Conservation (phyloP, 202 grass and related monocot genomes). For the Saccharum hybrid region DNA sequence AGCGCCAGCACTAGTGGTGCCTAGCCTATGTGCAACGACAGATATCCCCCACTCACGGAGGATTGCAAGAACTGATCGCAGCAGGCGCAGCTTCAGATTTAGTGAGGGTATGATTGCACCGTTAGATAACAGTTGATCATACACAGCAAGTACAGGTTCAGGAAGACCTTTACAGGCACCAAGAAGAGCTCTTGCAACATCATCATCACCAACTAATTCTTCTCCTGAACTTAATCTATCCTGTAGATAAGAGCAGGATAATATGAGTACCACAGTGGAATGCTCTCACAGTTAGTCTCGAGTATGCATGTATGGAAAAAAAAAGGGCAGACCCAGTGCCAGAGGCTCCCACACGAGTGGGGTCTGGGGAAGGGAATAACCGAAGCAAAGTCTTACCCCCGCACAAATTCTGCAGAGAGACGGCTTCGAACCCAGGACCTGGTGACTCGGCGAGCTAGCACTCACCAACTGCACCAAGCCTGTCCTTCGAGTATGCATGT, state of each 20-base stretch:
- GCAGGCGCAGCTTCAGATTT: slow-evolving; percentile 79
- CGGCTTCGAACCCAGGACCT: no score
- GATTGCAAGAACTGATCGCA: slow-evolving; percentile 81
- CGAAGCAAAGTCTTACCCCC: no score
- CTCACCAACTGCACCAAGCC: no score
- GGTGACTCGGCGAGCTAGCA: no score
- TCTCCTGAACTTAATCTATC: slow-evolving; percentile 79
- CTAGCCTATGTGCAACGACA: slow-evolving; percentile 63
- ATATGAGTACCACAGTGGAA: slow-evolving; percentile 15
- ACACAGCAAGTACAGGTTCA: slow-evolving; percentile 77
- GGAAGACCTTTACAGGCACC: slow-evolving; percentile 72
- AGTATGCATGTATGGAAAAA: no score
- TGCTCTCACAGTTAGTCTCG: neutral
- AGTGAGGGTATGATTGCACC: slow-evolving; percentile 76
- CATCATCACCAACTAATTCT: slow-evolving; percentile 86
- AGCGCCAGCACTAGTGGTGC: slow-evolving; percentile 60
- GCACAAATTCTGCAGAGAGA: no score
- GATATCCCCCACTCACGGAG: slow-evolving; percentile 85
- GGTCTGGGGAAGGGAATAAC: no score
- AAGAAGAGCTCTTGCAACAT: slow-evolving; percentile 86
- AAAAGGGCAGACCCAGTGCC: no score
- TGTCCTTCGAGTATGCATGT: no score
- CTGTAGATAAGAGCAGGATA: slow-evolving; percentile 58
- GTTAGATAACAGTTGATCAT: slow-evolving; percentile 91
- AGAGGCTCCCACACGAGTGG: no score